These are phyloP conservation scores for Monoraphidium neglectum DNA, from an alignment of 139 green algal genomes.

Conservation along the genomic window DNA sequence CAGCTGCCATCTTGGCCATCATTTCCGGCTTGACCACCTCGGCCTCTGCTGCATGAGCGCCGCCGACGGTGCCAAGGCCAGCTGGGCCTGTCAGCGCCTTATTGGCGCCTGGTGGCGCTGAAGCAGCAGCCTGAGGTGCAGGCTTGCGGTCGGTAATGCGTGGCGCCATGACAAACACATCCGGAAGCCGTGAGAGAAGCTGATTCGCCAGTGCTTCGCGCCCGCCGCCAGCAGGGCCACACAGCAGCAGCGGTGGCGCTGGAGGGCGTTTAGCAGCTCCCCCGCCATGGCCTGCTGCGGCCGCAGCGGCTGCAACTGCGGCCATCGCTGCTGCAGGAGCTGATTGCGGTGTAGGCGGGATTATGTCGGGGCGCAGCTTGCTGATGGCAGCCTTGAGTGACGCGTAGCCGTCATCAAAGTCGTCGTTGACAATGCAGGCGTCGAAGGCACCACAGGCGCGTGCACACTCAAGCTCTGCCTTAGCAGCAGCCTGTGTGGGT, in stretches of 20 bases:
- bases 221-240: slow-evolving; percentile 35
- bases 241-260: background rate
- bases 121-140: no score
- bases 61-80: slow-evolving; percentile 46
- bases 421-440: slow-evolving; percentile 49
- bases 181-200: slow-evolving; percentile 36
- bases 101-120: no score
- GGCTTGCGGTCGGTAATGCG: slow-evolving; percentile 54
- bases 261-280: background rate
- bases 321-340: slow-evolving; percentile 24
- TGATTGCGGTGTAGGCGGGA: slow-evolving; percentile 49
- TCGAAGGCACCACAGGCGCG: slow-evolving; percentile 10
- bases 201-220: slow-evolving; percentile 27
- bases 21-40: slow-evolving; percentile 47
- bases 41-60: background rate
- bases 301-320: background rate
- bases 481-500: slow-evolving; percentile 1
- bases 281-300: no score
- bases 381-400: slow-evolving; percentile 54
- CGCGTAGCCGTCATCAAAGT: slow-evolving; percentile 39
- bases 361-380: slow-evolving; percentile 55
- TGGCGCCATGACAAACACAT: slow-evolving; percentile 46
- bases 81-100: no score
- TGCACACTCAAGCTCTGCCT: slow-evolving; percentile 15
- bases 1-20: slow-evolving; percentile 36